Percentiles rank a stretch among this genome's conserved stretches.
These are phyloP conservation scores for Solanum dulcamara DNA, from an alignment of 257 asterid genomes.

Conservation along the genomic window DNA sequence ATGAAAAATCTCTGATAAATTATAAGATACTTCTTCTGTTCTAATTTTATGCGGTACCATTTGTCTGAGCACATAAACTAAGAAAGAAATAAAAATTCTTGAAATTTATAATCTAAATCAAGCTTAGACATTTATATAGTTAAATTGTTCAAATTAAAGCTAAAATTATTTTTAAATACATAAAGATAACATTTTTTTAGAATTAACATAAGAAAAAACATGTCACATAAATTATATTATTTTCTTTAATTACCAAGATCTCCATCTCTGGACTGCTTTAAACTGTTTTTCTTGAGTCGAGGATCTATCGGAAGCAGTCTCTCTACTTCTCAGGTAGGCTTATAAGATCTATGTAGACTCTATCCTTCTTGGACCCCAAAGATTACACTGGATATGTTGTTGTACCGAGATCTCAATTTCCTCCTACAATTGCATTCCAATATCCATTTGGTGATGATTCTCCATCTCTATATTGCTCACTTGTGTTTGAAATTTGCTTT, in stretches of 20 bases:
- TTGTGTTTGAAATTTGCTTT: constrained; percentile 24
- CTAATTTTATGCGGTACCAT: too few relatives aligned
- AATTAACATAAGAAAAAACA: too few relatives aligned
- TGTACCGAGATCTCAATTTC: constrained; percentile 49
- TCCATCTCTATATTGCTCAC: constrained; percentile 18
- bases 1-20: not conserved
- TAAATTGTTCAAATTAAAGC: not conserved
- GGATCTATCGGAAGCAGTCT: not conserved
- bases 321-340: not conserved
- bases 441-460: constrained; percentile 38
- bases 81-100: not conserved
- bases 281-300: too few relatives aligned
- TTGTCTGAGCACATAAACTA: not conserved
- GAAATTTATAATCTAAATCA: not conserved
- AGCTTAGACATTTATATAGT: not conserved
- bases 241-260: not conserved
- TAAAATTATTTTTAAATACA: not conserved
- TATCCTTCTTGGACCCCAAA: accelerated
- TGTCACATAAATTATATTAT: not conserved
- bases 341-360: too few relatives aligned
- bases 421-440: constrained; percentile 65
- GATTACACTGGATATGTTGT: not conserved
- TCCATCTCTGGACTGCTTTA: too few relatives aligned
- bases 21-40: not conserved
- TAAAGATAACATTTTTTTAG: too few relatives aligned